Evolutionary conservation across 2,329 filamentous ascomycete genomes (phyloP).

Genomic region (Ophiostoma sp.): DNA sequence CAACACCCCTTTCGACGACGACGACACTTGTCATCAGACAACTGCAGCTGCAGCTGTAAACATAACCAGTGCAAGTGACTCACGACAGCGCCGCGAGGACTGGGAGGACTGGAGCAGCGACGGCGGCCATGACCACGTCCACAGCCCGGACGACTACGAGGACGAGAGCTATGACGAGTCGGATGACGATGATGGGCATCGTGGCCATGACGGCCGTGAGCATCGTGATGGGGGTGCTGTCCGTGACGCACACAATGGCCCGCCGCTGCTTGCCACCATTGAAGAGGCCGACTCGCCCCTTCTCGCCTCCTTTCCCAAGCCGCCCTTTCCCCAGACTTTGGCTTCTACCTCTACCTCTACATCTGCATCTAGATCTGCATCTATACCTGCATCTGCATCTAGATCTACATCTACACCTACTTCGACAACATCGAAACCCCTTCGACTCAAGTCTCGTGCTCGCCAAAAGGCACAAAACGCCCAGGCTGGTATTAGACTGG

Average conservation of each 20-base stretch:
- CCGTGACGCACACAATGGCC: conserved; percentile 6
- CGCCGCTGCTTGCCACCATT: conserved; percentile 19
- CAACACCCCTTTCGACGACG: conserved; percentile 25
- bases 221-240: conserved; percentile 36
- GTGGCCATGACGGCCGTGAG: conserved; percentile 29
- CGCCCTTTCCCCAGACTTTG: not conserved
- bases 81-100: not conserved
- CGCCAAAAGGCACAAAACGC: conserved; percentile 58
- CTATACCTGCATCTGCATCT: conserved; percentile 29
- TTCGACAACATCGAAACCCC: conserved; percentile 35
- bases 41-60: not conserved
- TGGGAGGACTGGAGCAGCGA: conserved; percentile 4
- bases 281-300: conserved; percentile 17
- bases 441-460: conserved; percentile 52
- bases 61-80: not conserved
- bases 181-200: too few species aligned
- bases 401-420: conserved; percentile 34
- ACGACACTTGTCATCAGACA: not conserved
- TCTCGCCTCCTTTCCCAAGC: not conserved
- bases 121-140: not conserved
- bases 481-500: conserved; percentile 59
- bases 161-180: conserved; percentile 16
- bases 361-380: not conserved
- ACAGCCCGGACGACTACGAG: not conserved
- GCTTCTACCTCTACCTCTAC: not conserved